phyloP scores from a whole-genome alignment of 305 asterid genomes.

The Ruellia speciosa region DNA sequence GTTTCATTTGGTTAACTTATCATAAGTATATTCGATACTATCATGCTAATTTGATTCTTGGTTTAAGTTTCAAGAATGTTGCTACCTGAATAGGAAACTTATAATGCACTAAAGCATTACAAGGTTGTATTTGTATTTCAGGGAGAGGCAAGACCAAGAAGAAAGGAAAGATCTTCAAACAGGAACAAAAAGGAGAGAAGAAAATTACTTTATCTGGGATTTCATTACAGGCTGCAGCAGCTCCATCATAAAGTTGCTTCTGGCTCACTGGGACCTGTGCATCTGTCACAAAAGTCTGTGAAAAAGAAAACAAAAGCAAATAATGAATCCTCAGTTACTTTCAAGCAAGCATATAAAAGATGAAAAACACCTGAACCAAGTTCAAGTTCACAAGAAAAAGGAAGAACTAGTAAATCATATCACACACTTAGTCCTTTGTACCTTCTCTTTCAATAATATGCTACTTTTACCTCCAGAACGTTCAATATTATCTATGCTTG shows the following conservation, averaged over 20 bases:
- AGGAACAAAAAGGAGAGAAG: neutral
- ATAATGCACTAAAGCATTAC: neutral
- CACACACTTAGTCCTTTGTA: constrained; percentile 22
- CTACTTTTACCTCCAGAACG: constrained; percentile 44
- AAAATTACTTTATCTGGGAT: constrained; percentile 38
- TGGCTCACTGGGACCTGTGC: constrained; percentile 31
- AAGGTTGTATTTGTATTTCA: too few relatives aligned
- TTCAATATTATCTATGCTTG: constrained; percentile 41
- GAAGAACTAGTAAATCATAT: constrained; percentile 18
- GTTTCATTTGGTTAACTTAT: constrained; percentile 3
- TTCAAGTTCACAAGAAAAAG: constrained; percentile 11
- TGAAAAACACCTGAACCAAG: constrained; percentile 13
- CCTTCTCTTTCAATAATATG: constrained; percentile 46
- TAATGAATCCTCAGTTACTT: constrained; percentile 4
- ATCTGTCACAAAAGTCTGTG: constrained; percentile 35
- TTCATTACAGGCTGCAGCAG: constrained; percentile 29
- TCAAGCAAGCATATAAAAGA: constrained; percentile 7
- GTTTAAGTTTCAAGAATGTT: neutral
- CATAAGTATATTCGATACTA: neutral
- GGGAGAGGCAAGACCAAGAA: neutral
- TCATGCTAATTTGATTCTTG: constrained; percentile 9
- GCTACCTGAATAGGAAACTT: constrained; percentile 9
- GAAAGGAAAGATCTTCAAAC: too few relatives aligned
- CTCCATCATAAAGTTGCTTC: constrained; percentile 29
- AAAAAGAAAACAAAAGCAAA: constrained; percentile 14